Conservation (phyloP, 495 filamentous ascomycete genomes). For the Corynascus novoguineensis region DNA sequence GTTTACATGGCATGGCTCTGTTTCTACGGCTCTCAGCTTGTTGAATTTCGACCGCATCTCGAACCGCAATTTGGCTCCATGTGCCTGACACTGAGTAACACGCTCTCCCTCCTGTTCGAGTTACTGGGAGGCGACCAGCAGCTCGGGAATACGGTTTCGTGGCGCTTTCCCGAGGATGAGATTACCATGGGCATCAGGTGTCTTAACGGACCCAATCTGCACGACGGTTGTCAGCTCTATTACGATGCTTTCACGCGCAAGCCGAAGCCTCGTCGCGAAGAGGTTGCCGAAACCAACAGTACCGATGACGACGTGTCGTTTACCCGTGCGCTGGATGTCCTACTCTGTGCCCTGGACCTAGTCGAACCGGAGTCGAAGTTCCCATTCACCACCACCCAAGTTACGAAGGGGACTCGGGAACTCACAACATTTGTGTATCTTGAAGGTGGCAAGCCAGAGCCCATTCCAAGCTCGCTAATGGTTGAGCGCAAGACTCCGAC, state of each 20-base stretch:
- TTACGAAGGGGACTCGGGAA: slow-evolving; percentile 10
- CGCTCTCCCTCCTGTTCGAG: slow-evolving; percentile 31
- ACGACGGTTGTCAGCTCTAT: slow-evolving; percentile 27
- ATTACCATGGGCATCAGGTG: slow-evolving; percentile 39
- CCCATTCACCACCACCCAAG: slow-evolving; percentile 15
- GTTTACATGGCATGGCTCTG: slow-evolving; percentile 44
- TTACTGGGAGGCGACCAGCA: slow-evolving; percentile 25
- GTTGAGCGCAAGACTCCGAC: neutral
- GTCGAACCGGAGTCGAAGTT: slow-evolving; percentile 20
- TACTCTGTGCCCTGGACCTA: slow-evolving; percentile 24
- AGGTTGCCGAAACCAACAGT: slow-evolving; percentile 6
- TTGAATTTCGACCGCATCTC: slow-evolving; percentile 35
- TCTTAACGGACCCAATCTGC: slow-evolving; percentile 32
- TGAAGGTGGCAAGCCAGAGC: slow-evolving; percentile 20
- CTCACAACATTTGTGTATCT: slow-evolving; percentile 22
- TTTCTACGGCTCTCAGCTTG: slow-evolving; percentile 32
- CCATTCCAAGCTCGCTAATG: neutral
- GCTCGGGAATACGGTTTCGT: slow-evolving; percentile 29
- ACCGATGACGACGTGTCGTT: slow-evolving; percentile 22
- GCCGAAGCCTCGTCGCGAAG: slow-evolving; percentile 28
- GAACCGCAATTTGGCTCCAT: slow-evolving; percentile 39
- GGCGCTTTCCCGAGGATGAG: slow-evolving; percentile 37
- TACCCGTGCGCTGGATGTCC: slow-evolving; percentile 22
- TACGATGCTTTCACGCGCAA: slow-evolving; percentile 21
- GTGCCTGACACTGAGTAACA: slow-evolving; percentile 34